A percentile compares a stretch with the other conserved stretches of the same genome.
phyloP scores from a whole-genome alignment of 2,329 filamentous ascomycete genomes.

The Xylariomycetidae sp. region DNA sequence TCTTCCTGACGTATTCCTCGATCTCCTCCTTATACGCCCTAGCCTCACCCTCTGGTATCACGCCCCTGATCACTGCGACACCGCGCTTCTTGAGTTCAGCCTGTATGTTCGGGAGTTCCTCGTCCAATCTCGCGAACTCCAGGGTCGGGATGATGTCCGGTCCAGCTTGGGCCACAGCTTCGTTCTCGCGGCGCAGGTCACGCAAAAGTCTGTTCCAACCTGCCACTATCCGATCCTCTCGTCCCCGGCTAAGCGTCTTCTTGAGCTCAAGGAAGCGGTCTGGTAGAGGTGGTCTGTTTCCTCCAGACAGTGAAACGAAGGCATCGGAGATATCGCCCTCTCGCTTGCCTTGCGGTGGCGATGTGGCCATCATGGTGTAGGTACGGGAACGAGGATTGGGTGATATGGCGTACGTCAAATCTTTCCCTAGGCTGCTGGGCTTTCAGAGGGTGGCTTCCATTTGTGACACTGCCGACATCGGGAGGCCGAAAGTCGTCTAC shows the following conservation, averaged over 20 bases:
- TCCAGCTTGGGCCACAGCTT: conserved; percentile 37
- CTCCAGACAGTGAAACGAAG: conserved; percentile 53
- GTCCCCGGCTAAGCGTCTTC: conserved; percentile 41
- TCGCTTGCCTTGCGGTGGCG: conserved; percentile 32
- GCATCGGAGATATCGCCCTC: conserved; percentile 58
- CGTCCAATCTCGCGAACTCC: conserved; percentile 38
- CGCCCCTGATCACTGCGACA: conserved; percentile 57
- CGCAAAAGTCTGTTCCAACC: conserved; percentile 45
- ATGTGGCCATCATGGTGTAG: conserved; percentile 9
- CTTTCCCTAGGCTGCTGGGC: no score
- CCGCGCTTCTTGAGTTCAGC: conserved; percentile 56
- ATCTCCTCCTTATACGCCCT: conserved; percentile 58
- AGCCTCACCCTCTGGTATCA: conserved; percentile 58
- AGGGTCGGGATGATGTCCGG: conserved; percentile 47
- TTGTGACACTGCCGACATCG: no score
- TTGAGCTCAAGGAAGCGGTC: conserved; percentile 52
- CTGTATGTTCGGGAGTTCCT: conserved; percentile 28
- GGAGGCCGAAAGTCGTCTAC: no score
- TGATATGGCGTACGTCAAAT: no score
- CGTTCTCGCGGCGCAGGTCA: conserved; percentile 40
- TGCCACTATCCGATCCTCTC: conserved; percentile 38
- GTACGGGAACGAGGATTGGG: no score
- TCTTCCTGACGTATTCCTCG: conserved; percentile 58
- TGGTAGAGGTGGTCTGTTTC: conserved; percentile 39
- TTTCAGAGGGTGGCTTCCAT: no score